phyloP scores from a whole-genome alignment of 2,329 filamentous ascomycete genomes.

The Apiospora hydei region DNA sequence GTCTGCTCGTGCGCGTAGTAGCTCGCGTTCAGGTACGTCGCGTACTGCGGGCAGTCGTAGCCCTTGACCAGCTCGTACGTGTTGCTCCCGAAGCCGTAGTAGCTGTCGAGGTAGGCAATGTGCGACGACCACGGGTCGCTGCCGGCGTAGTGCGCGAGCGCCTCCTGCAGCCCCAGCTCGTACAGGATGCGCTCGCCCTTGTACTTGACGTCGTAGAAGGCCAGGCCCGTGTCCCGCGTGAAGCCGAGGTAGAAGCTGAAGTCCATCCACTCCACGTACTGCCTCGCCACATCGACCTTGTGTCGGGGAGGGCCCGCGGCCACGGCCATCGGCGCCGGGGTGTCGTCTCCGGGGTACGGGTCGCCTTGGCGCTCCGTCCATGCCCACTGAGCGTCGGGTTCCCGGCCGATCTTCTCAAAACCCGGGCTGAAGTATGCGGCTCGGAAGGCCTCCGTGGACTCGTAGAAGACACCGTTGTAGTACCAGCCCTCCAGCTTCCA shows the following conservation, averaged over 20 bases:
- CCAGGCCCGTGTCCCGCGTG: slow-evolving; percentile 44
- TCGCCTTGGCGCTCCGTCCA: slow-evolving; percentile 42
- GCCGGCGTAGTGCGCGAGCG: slow-evolving; percentile 39
- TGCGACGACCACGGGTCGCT: slow-evolving; percentile 38
- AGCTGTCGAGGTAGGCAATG: slow-evolving; percentile 41
- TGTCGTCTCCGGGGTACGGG: slow-evolving; percentile 47
- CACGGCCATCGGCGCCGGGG: slow-evolving; percentile 57
- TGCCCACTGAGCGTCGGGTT: slow-evolving; percentile 50
- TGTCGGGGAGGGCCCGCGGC: slow-evolving; percentile 44
- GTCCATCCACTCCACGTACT: slow-evolving; percentile 51
- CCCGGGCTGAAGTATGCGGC: slow-evolving; percentile 48
- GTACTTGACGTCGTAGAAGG: slow-evolving; percentile 47
- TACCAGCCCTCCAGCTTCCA: slow-evolving; percentile 62
- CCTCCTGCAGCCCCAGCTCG: slow-evolving; percentile 37
- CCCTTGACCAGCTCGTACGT: slow-evolving; percentile 39
- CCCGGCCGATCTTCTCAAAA: slow-evolving; percentile 51
- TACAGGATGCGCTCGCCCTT: slow-evolving; percentile 50
- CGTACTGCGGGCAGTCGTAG: slow-evolving; percentile 40
- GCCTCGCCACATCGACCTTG: slow-evolving; percentile 43
- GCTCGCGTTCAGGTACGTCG: slow-evolving; percentile 35
- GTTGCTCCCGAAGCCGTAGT: slow-evolving; percentile 41
- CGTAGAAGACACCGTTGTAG: slow-evolving; percentile 61
- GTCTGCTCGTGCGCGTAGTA: slow-evolving; percentile 34
- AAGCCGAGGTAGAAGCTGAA: slow-evolving; percentile 49
- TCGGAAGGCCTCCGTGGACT: slow-evolving; percentile 55